These are phyloP conservation scores for Tetrahymena elliotti DNA, from an alignment of 73 alveolate genomes.

Conservation along the genomic window DNA sequence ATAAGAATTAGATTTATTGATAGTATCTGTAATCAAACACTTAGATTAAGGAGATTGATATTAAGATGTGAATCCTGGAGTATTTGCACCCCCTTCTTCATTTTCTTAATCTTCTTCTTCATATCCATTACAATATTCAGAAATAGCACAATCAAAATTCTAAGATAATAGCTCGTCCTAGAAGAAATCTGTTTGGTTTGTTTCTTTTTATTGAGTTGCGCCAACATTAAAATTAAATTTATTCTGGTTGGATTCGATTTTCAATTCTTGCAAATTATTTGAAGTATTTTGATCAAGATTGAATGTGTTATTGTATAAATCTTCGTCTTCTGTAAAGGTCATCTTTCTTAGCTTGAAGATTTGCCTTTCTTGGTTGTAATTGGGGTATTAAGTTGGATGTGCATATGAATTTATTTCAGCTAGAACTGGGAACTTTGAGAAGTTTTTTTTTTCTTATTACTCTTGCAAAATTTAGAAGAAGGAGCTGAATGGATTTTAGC, in stretches of 20 bases:
- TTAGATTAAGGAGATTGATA: not conserved
- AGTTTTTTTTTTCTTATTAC: not conserved
- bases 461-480: not conserved
- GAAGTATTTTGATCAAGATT: not conserved
- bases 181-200: not conserved
- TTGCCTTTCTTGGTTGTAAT: not conserved
- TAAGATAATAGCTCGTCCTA: not conserved
- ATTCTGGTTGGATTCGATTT: not conserved
- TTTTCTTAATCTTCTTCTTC: not conserved
- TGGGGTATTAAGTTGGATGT: not conserved
- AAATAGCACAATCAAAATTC: not conserved
- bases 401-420: not conserved
- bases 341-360: not conserved
- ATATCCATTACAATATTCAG: not conserved
- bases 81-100: not conserved
- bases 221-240: not conserved
- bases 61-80: not conserved
- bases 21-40: not conserved
- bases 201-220: not conserved
- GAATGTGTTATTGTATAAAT: not conserved
- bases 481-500: not conserved
- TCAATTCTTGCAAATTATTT: not conserved
- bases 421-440: not conserved
- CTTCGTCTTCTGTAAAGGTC: not conserved
- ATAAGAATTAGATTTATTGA: not conserved